Conservation (phyloP, 2,329 filamentous ascomycete genomes). For the Penicillium sp. region DNA sequence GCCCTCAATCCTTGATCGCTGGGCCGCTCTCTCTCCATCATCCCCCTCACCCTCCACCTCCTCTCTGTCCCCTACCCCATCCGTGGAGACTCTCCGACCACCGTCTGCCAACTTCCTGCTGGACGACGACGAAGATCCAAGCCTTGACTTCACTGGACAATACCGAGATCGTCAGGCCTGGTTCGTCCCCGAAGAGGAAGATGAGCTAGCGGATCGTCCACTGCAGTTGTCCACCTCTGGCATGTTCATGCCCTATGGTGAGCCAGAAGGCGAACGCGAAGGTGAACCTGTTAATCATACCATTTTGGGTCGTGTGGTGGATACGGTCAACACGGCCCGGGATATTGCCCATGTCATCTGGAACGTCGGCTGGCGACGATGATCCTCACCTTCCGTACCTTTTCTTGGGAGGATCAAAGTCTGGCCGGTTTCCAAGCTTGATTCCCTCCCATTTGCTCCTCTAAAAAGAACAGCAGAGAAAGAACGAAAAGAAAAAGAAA, state of each 20-base stretch:
- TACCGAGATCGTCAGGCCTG: slow-evolving; percentile 26
- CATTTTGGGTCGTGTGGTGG: slow-evolving; percentile 75
- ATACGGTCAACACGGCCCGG: slow-evolving; percentile 69
- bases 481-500: not conserved
- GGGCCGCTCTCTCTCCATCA: slow-evolving; percentile 46
- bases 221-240: slow-evolving; percentile 80
- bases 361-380: slow-evolving; percentile 65
- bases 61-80: slow-evolving; percentile 69
- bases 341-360: slow-evolving; percentile 68
- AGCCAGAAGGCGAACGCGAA: slow-evolving; percentile 67
- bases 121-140: slow-evolving; percentile 57
- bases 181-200: slow-evolving; percentile 48
- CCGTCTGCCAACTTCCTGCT: slow-evolving; percentile 66
- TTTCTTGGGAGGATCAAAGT: not conserved
- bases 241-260: slow-evolving; percentile 77
- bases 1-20: slow-evolving; percentile 30
- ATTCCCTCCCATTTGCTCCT: not conserved
- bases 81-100: slow-evolving; percentile 78
- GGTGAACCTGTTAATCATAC: slow-evolving; percentile 64
- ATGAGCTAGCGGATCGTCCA: slow-evolving; percentile 57
- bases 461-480: not conserved
- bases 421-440: slow-evolving; percentile 1
- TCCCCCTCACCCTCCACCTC: slow-evolving; percentile 39
- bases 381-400: slow-evolving; percentile 20
- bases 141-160: slow-evolving; percentile 40